Base-by-base conservation (phyloP, 2,329 filamentous ascomycete genomes). In the Fusarium subglutinans region DNA sequence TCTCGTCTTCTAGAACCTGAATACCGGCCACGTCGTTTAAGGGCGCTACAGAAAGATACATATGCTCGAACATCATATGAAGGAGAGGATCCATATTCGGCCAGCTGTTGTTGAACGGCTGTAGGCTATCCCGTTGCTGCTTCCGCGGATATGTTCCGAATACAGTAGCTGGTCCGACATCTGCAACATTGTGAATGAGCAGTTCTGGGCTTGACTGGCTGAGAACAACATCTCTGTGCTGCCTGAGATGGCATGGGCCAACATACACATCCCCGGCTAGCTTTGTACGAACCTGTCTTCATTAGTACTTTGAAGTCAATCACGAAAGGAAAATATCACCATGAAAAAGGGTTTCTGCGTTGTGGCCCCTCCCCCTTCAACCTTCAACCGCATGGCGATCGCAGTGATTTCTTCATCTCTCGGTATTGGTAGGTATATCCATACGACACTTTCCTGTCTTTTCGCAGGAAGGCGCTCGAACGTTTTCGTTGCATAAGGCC, bases 91-190 rank as follows among this genome's bases (percentile, higher is more conserved):
- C 26, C 26, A 28, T 41, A 20, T 14, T 40, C 12, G 47, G 37
- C 67, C 41, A 37, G 10, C 53, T 37, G 17, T 40, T 26, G 24
- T 33, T 17, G 12, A 66, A 66, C 10, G 66, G 15, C 2, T 37
- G 45, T 20, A 45, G 43, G 13, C 3, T 6, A 7, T 38, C 37
- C 5, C 11, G 17, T 10, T 28, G 26, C 30, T 44, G 12, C n/a
- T 41, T 35, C 8, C 40, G 45, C 14, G 67, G 67, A 33, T 70
- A 70, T 9, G 53, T 66, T 15, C 67, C 67, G 20, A 70, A 70
- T 6, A 70, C 53, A n/a, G 66, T 70, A 18, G 59, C 51, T 44
- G 66, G 66, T 20, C 66, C 66, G 28, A 65, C 40, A 22, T 65
- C 59, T 4, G 66, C 53, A 44, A 48, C 47, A 30, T 37, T 59